Base-by-base conservation (phyloP, 1,284 basidiomycete genomes). In the Microbotryomycetes sp. region DNA sequence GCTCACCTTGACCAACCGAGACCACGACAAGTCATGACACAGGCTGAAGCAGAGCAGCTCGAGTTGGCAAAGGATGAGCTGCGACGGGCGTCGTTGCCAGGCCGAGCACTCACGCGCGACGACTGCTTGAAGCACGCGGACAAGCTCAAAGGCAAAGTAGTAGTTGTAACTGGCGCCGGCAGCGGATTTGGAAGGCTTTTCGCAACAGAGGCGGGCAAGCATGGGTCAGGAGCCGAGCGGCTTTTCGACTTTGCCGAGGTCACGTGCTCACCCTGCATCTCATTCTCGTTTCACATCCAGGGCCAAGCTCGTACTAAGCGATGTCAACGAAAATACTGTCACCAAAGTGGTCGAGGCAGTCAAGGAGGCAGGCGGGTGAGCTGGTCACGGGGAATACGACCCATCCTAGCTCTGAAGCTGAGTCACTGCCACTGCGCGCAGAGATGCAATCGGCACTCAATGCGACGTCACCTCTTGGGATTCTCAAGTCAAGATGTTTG, bases 391-490 rank as follows among this genome's bases (percentile, higher is more conserved):
- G n/a, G n/a, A n/a, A n/a, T n/a, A n/a, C n/a, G n/a, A n/a, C n/a
- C n/a, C n/a, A n/a, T n/a, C n/a, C n/a, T n/a, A n/a, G n/a, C n/a
- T n/a, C n/a, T n/a, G n/a, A n/a, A n/a, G n/a, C n/a, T n/a, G n/a
- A n/a, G n/a, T n/a, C n/a, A n/a, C n/a, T n/a, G n/a, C n/a, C n/a
- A n/a, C n/a, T n/a, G 23, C 64, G 29, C 21, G 18, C 59, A 83
- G 82, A 2, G 69, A 77, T 21, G 82, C 81, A 1, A 69, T 75
- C 13, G 78, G 70, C 23, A 71, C 77, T 23, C 75, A 74, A 46
- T 82, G 81, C 69, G 76, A 85, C 68, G 83, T 85, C 26, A 77
- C 78, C 0, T 70, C 74, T 1, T 85, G 81, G 79, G 81, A 84
- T 2, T 78, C 83, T 41, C 81, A 81, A 56, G 76, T 81, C 4